Evolutionary conservation across 2,329 filamentous ascomycete species (phyloP).

Genomic region (Fusarium sp.): DNA sequence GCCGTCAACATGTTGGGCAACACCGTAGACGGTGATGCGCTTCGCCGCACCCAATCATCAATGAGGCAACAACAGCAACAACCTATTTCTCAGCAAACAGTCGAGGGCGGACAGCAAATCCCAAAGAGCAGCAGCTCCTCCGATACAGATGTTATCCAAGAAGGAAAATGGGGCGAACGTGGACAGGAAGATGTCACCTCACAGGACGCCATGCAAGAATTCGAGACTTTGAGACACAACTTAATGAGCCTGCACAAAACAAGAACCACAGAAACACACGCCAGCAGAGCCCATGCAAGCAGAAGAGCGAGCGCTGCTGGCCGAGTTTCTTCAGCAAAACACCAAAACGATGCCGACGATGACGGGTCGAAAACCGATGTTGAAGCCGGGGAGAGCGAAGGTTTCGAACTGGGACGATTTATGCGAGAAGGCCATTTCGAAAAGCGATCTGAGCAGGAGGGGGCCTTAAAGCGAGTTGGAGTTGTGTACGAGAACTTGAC

Average conservation of each 20-base stretch:
- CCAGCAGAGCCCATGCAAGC: conserved; percentile 34
- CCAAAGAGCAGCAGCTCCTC: conserved; percentile 33
- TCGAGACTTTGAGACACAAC: conserved; percentile 53
- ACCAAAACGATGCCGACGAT: conserved; percentile 47
- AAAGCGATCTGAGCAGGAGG: conserved; percentile 57
- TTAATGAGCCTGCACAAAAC: conserved; percentile 53
- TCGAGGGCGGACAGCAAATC: conserved; percentile 12
- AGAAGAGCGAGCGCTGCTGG: conserved; percentile 25
- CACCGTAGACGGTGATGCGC: conserved; percentile 49
- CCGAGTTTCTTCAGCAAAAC: conserved; percentile 35
- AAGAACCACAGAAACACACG: conserved; percentile 53
- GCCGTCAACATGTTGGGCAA: conserved; percentile 51
- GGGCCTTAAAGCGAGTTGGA: conserved; percentile 80
- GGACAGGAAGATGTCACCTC: conserved; percentile 53
- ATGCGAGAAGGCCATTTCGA: conserved; percentile 42
- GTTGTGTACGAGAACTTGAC: conserved; percentile 82
- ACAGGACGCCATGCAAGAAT: conserved; percentile 52
- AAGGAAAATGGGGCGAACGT: conserved; percentile 54
- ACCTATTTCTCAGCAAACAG: conserved; percentile 44
- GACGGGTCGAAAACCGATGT: conserved; percentile 53
- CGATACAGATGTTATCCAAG: conserved; percentile 32
- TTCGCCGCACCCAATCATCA: conserved; percentile 51
- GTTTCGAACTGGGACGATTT: conserved; percentile 35
- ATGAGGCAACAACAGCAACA: conserved; percentile 36
- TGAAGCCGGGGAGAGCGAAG: conserved; percentile 23